Evolutionary conservation across 805 yeast species (phyloP), one percentile per base, ranked within the genome.

Genomic region (Zygoascus biomembranicola): DNA sequence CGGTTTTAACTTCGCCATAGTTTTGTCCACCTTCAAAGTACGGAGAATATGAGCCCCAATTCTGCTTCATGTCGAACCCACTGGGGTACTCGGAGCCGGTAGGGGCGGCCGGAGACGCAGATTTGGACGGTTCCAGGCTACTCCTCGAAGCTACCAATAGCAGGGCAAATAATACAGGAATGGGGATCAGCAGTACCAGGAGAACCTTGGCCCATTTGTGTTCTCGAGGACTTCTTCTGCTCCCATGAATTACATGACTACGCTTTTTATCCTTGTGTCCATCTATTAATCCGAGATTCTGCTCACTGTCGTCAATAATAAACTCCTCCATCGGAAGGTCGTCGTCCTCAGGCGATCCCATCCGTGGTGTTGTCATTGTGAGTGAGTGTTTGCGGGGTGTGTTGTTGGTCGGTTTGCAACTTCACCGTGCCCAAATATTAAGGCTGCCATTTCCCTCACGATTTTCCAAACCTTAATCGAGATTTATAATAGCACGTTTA

Each of bases 1-100:
- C 57, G n/a, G 56, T 49, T 46, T 62, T 53, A 11, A 69, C 60
- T 6, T 72, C 73, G 9, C 58, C 62, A 57, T 68, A 71, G 13
- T 64, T 60, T 18, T 57, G 55, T 20, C 73, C 74, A 19, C 66
- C 55, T 32, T 66, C 70, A 55, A 70, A 70, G 56, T 68, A 71
- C 13, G 74, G 74, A 42, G 74, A 68, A 47, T 66, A 61, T 13
- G 73, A 55, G 35, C 74, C 74, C 74, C 74, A 71, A 43, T 71
- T 68, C 50, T 70, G 70, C 59, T 65, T 62, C 68, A 70, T 69
- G 59, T 70, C 64, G 60, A 70, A 70, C 32, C 70, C 72, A 43
- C 59, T 54, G 8, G 67, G 64, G 52, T 59, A 68, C 2, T 58
- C 57, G 10, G 60, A 56, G 18, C 74, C 73, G 1, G 74, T 70